These are phyloP conservation scores for Yamadazyma aaseri DNA, from an alignment of 1,139 yeast genomes.

Conservation along the genomic window DNA sequence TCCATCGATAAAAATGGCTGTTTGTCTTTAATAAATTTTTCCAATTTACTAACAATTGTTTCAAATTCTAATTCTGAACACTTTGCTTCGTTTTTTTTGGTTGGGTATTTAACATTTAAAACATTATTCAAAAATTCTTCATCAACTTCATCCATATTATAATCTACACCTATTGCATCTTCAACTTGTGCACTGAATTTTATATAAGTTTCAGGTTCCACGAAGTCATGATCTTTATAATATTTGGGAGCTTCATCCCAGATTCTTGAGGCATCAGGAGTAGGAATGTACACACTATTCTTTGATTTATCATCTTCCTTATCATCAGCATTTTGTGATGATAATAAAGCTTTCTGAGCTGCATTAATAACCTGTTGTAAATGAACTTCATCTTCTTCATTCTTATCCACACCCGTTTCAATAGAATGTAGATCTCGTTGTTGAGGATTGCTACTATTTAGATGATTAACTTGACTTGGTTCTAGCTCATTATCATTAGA, in stretches of 20 bases:
- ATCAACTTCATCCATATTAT: constrained; percentile 89
- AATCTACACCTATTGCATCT: constrained; percentile 83
- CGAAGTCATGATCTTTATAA: constrained; percentile 62
- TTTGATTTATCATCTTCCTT: constrained; percentile 29
- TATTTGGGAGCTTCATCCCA: constrained; percentile 78
- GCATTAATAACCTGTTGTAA: constrained; percentile 86
- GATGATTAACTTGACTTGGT: constrained; percentile 46
- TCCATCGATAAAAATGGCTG: constrained; percentile 90
- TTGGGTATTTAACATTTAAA: constrained; percentile 36
- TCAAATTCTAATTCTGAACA: constrained; percentile 87
- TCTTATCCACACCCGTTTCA: constrained; percentile 97
- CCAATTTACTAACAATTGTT: constrained; percentile 70
- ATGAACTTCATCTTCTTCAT: constrained; percentile 97
- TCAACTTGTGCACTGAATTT: constrained; percentile 94
- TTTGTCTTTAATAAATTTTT: constrained; percentile 67
- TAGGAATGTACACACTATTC: constrained; percentile 78
- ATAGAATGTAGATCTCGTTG: constrained; percentile 87
- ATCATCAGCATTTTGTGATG: constrained; percentile 24
- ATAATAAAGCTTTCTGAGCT: constrained; percentile 58
- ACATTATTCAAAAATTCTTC: constrained; percentile 56
- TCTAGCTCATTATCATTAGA: constrained; percentile 60
- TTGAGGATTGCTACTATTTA: constrained; percentile 39
- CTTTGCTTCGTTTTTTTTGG: constrained; percentile 18
- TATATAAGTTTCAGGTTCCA: constrained; percentile 76
- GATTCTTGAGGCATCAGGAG: constrained; percentile 87